These are phyloP conservation scores for Lipomyces oligophaga DNA, from an alignment of 805 yeast species.

Conservation along the genomic window DNA sequence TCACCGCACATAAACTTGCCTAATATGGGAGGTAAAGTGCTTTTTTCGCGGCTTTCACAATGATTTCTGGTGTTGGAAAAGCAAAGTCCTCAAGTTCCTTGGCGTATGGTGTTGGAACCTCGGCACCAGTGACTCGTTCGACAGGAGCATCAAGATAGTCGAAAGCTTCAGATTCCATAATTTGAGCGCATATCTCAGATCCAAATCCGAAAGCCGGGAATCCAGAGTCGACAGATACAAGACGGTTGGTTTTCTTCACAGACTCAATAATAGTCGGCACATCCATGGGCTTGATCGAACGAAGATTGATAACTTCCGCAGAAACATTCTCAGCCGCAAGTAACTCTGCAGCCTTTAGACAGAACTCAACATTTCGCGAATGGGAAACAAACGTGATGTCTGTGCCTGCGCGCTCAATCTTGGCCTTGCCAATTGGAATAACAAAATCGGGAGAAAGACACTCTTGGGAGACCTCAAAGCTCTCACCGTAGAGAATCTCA, in stretches of 20 bases:
- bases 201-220: slow-evolving; percentile 99
- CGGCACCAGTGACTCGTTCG: slow-evolving; percentile 98
- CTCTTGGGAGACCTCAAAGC: slow-evolving; percentile 86
- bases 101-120: slow-evolving; percentile 99
- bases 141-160: slow-evolving; percentile 98
- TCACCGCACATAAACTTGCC: no score
- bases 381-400: slow-evolving; percentile 88
- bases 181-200: slow-evolving; percentile 94
- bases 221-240: slow-evolving; percentile 94
- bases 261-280: slow-evolving; percentile 77
- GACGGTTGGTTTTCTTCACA: slow-evolving; percentile 94
- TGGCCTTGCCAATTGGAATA: slow-evolving; percentile 92
- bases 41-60: slow-evolving; percentile 56
- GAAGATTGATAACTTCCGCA: slow-evolving; percentile 91
- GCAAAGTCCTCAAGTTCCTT: slow-evolving; percentile 94
- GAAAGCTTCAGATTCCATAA: slow-evolving; percentile 97
- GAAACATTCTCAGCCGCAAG: slow-evolving; percentile 78
- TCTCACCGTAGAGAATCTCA: slow-evolving; percentile 90
- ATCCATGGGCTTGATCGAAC: slow-evolving; percentile 96
- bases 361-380: slow-evolving; percentile 82
- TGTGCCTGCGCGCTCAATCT: slow-evolving; percentile 87
- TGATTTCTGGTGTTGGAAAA: slow-evolving; percentile 93
- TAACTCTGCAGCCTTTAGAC: slow-evolving; percentile 84
- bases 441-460: slow-evolving; percentile 83
- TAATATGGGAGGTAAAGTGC: slow-evolving; percentile 38